These are phyloP conservation scores for Akanthomyces uredinophilus DNA, from an alignment of 2,329 filamentous ascomycete species.

Conservation along the genomic window DNA sequence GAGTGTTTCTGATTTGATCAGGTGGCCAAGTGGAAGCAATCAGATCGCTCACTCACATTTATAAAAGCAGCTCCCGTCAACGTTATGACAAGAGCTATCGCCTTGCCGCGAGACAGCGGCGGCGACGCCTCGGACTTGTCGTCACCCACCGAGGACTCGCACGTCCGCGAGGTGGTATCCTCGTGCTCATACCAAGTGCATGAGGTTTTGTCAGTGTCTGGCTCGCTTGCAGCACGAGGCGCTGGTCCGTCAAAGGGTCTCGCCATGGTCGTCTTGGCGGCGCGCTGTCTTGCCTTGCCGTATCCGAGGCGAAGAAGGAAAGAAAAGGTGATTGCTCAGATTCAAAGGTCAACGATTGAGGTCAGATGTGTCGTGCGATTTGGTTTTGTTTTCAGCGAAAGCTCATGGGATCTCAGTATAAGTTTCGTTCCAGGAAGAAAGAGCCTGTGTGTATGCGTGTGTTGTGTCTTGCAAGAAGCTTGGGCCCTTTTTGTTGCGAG, in stretches of 20 bases:
- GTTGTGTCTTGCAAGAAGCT: not conserved
- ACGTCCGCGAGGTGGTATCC: not conserved
- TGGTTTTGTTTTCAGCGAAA: not conserved
- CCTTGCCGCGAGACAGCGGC: conserved; percentile 44
- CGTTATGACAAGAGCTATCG: conserved; percentile 50
- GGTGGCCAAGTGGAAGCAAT: conserved; percentile 13
- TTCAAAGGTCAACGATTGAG: too few relatives aligned
- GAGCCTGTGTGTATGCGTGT: not conserved
- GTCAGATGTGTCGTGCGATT: too few relatives aligned
- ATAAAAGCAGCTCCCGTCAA: conserved; percentile 52
- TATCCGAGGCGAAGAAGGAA: not conserved
- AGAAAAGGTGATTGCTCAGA: too few relatives aligned
- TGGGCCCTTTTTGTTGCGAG: not conserved
- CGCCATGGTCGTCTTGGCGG: not conserved
- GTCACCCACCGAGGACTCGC: not conserved
- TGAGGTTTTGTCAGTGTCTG: not conserved
- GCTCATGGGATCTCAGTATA: not conserved
- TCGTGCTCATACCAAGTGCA: not conserved
- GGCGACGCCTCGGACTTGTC: conserved; percentile 23
- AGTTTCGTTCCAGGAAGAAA: not conserved
- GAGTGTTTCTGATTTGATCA: not conserved
- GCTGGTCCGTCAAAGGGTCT: not conserved
- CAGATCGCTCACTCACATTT: conserved; percentile 35
- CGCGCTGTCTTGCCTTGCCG: not conserved
- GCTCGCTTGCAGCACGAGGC: not conserved